Evolutionary conservation across 177 flowering plant species (phyloP).

Genomic region (Telopea speciosissima): DNA sequence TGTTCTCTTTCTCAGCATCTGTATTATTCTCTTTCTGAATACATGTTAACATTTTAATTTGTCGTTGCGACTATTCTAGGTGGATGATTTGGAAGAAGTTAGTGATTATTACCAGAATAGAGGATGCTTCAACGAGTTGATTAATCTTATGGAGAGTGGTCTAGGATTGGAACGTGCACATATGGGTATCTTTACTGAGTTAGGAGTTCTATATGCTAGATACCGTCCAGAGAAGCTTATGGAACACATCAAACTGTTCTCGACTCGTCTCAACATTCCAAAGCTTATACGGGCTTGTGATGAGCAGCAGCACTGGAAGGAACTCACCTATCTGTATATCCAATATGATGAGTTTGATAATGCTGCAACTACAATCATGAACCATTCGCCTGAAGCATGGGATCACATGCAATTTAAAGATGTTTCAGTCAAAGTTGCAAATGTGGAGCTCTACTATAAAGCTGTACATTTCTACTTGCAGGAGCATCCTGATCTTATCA

Average conservation of each 20-base stretch:
- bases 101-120: conserved; percentile 93
- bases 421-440: conserved; percentile 88
- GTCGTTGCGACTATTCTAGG: conserved; percentile 38
- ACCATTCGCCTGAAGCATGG: conserved; percentile 99
- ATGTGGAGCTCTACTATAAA: conserved; percentile 94
- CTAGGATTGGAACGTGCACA: conserved; percentile 97
- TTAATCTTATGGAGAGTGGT: conserved; percentile 97
- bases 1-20: not conserved
- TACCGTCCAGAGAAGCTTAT: conserved; percentile 95
- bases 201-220: conserved; percentile 96
- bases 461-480: conserved; percentile 97
- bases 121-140: conserved; percentile 93
- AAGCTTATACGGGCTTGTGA: conserved; percentile 96
- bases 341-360: conserved; percentile 98
- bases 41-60: not conserved
- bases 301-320: conserved; percentile 98
- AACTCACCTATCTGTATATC: conserved; percentile 81
- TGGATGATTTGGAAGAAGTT: conserved; percentile 98
- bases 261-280: conserved; percentile 92
- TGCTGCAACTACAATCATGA: conserved; percentile 97
- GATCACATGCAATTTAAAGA: conserved; percentile 99
- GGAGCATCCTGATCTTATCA: conserved; percentile 97
- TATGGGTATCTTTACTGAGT: conserved; percentile 97
- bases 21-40: not conserved
- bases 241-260: conserved; percentile 95